Percentiles rank a stretch among this genome's conserved stretches.
Conservation (phyloP, 768 basidiomycete species). For the Kwoniella shandongensis region DNA sequence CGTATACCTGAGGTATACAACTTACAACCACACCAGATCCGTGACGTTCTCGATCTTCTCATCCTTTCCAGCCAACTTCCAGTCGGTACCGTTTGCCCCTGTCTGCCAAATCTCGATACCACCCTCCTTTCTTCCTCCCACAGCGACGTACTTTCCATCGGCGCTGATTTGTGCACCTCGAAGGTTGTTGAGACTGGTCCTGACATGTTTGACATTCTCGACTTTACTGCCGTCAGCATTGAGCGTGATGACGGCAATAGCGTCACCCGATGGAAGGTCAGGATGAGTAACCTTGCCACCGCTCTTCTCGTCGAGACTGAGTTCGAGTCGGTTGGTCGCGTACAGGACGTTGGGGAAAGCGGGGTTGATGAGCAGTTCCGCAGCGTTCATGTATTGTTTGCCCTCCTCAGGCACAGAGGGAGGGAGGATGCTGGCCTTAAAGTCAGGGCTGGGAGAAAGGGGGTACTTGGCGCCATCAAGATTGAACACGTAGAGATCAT, state of each 20-base stretch:
- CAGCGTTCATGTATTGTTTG: slow-evolving; percentile 37
- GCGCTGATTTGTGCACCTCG: slow-evolving; percentile 44
- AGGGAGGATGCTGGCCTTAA: slow-evolving; percentile 40
- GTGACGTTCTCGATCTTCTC: slow-evolving; percentile 39
- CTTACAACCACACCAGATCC: slow-evolving; percentile 37
- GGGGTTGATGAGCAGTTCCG: slow-evolving; percentile 45
- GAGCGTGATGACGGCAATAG: slow-evolving; percentile 45
- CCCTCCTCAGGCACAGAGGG: slow-evolving; percentile 35
- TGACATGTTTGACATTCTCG: slow-evolving; percentile 36
- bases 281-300: slow-evolving; percentile 17
- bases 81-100: slow-evolving; percentile 42
- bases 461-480: slow-evolving; percentile 28
- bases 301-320: slow-evolving; percentile 36
- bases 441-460: slow-evolving; percentile 33
- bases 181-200: slow-evolving; percentile 44
- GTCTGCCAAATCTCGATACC: slow-evolving; percentile 46
- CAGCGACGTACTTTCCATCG: slow-evolving; percentile 49
- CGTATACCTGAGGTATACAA: neutral
- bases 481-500: slow-evolving; percentile 40
- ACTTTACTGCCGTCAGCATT: slow-evolving; percentile 33
- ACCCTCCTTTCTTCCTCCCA: slow-evolving; percentile 47
- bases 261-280: slow-evolving; percentile 35
- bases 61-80: slow-evolving; percentile 45
- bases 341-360: slow-evolving; percentile 37
- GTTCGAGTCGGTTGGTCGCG: slow-evolving; percentile 49